Conservation (phyloP, 2,329 filamentous ascomycete species). For the Myriosclerotinia curreyana region DNA sequence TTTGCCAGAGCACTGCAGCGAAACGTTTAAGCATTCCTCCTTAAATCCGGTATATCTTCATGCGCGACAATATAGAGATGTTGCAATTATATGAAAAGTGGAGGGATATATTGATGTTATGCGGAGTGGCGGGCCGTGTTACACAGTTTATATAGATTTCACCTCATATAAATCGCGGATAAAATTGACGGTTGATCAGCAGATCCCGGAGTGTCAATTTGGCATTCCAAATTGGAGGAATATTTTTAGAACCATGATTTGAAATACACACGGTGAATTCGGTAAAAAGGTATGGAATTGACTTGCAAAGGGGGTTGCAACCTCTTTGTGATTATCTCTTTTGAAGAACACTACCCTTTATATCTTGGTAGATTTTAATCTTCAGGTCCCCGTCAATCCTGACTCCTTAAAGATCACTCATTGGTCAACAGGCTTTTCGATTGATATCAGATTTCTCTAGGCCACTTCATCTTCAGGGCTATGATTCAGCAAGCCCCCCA, state of each 20-base stretch:
- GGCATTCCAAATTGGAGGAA: background rate
- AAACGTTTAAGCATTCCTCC: background rate
- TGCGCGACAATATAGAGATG: background rate
- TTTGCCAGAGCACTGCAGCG: background rate
- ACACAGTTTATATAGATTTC: constrained; percentile 15
- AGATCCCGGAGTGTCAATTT: constrained; percentile 2
- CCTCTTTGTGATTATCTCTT: background rate
- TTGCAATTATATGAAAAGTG: background rate
- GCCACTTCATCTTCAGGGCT: background rate
- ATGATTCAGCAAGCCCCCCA: background rate
- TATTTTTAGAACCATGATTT: background rate
- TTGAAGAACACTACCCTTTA: background rate
- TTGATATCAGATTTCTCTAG: background rate
- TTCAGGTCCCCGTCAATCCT: no score
- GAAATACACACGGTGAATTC: background rate
- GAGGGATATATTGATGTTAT: background rate
- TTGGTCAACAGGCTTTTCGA: background rate
- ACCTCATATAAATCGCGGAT: constrained; percentile 18
- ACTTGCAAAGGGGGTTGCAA: background rate
- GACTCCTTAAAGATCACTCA: background rate
- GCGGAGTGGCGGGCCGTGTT: constrained; percentile 21
- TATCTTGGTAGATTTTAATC: background rate
- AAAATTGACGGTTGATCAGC: constrained; percentile 15
- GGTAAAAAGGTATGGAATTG: background rate
- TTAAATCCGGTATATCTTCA: background rate